Evolutionary conservation across 2,329 filamentous ascomycete genomes (phyloP).

Genomic region (Dichotomopilus funicola): DNA sequence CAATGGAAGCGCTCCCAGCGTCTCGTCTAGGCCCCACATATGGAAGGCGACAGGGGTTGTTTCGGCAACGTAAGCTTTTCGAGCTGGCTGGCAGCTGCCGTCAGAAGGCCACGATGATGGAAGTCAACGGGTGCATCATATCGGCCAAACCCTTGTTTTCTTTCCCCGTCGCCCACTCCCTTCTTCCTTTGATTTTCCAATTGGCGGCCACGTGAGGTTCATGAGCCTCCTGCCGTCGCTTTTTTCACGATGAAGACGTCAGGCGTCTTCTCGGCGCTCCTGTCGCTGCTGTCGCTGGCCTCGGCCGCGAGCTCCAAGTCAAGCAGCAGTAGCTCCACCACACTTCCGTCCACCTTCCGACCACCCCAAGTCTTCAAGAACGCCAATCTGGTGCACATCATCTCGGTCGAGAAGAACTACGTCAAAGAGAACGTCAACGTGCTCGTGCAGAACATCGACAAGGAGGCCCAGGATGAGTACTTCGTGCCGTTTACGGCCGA

Average conservation of each 20-base stretch:
- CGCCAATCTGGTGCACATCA: slow-evolving; percentile 78
- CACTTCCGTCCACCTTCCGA: slow-evolving; percentile 62
- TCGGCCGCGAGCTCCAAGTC: slow-evolving; percentile 28
- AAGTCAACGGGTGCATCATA: slow-evolving; percentile 13
- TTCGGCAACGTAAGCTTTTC: slow-evolving; percentile 34
- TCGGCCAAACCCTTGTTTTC: slow-evolving; percentile 18
- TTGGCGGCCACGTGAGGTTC: slow-evolving; percentile 22
- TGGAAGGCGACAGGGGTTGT: slow-evolving; percentile 20
- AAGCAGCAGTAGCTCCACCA: slow-evolving; percentile 38
- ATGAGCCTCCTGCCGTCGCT: slow-evolving; percentile 24
- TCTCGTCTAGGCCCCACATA: neutral
- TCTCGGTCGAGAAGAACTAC: slow-evolving; percentile 91
- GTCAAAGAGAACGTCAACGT: slow-evolving; percentile 87
- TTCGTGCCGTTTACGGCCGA: slow-evolving; percentile 78
- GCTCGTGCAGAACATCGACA: slow-evolving; percentile 82
- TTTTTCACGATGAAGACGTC: slow-evolving; percentile 40
- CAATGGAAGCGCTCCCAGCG: neutral
- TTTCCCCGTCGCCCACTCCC: slow-evolving; percentile 7
- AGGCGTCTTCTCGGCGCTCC: slow-evolving; percentile 50
- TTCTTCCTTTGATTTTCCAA: slow-evolving; percentile 9
- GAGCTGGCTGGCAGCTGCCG: slow-evolving; percentile 19
- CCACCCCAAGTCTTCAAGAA: slow-evolving; percentile 93
- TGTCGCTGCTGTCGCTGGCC: slow-evolving; percentile 49
- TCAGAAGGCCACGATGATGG: slow-evolving; percentile 29
- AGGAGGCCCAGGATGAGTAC: slow-evolving; percentile 78